Evolutionary conservation across 2,329 filamentous ascomycete species (phyloP), one percentile per base, ranked within the genome.

Genomic region (Aureobasidium pullulans): DNA sequence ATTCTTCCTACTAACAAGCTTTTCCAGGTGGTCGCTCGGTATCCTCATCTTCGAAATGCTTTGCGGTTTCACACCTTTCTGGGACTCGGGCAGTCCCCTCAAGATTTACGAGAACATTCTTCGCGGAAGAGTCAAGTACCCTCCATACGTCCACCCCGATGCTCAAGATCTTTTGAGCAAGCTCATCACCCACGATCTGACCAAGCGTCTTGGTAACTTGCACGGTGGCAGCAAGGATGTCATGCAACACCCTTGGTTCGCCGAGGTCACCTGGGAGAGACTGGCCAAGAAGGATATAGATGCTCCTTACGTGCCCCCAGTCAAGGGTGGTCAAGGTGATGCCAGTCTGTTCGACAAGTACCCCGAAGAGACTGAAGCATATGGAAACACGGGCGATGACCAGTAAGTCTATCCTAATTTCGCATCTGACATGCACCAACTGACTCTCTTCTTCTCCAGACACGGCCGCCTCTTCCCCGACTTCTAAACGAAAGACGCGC

Each of bases 31-130:
- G 94, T 97, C 93, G 57, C 81, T 99, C 61, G 94, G 94, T 47
- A 97, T 99, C 71, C 79, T 99, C 67, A 97, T 99, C 73, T 99
- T 96, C 74, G 94, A 99, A 80, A 99, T 99, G 94, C 84, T 99
- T 39, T 97, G 94, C 72, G 94, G 94, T 31, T 99, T 96, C 76
- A 99, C 94, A 5, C 94, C 94, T 5, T 99, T 99, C 79, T 99
- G 94, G 93, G 94, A 99, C 73, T 90, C 89, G 68, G 94, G 93
- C 59, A 96, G 90, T 46, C 93, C 94, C 2, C 96, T 99, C 84
- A 96, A 96, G 77, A 99, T 99, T 70, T 99, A 99, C 77, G 94
- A 99, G 78, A 99, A 99, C 73, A 99, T 99, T 69, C 83, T 99
- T 64, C 92, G 91, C 70, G 94, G 93, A 62, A 87, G 89, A 68